Conservation (phyloP, 2,329 filamentous ascomycete species). For the Cryphonectria naterciae region DNA sequence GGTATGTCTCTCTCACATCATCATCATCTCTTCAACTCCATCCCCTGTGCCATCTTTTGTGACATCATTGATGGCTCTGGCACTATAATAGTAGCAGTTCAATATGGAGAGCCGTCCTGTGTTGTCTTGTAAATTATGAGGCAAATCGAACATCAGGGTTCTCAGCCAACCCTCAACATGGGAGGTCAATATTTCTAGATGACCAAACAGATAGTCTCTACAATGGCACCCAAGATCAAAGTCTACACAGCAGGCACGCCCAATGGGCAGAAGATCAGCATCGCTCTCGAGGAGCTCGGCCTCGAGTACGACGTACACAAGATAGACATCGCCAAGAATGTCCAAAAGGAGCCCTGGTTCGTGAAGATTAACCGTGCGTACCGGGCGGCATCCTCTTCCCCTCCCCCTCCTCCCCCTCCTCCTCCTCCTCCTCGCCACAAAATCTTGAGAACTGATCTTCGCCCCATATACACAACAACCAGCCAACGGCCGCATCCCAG, state of each 20-base stretch:
- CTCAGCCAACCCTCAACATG: background rate
- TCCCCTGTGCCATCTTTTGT: background rate
- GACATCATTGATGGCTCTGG: background rate
- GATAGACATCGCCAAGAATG: constrained; percentile 8
- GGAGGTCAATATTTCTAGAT: background rate
- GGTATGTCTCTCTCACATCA: too few relatives aligned
- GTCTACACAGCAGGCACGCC: constrained; percentile 10
- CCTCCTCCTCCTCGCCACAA: too few relatives aligned
- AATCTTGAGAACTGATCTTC: background rate
- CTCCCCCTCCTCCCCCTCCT: background rate
- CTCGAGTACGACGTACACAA: constrained; percentile 10
- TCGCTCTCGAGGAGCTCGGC: constrained; percentile 15
- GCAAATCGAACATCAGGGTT: background rate
- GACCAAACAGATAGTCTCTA: background rate
- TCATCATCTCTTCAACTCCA: background rate
- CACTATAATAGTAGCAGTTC: background rate
- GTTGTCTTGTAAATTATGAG: background rate
- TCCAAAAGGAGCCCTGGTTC: constrained; percentile 11
- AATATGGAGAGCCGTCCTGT: background rate
- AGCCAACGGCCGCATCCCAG: constrained; percentile 9
- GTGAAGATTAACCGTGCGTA: background rate
- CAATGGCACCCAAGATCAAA: constrained; percentile 12
- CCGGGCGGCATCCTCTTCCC: background rate
- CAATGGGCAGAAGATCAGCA: constrained; percentile 16
- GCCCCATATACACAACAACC: background rate